Conservation (phyloP, 2,329 filamentous ascomycete genomes). For the Chrysosporium keratinophilum region DNA sequence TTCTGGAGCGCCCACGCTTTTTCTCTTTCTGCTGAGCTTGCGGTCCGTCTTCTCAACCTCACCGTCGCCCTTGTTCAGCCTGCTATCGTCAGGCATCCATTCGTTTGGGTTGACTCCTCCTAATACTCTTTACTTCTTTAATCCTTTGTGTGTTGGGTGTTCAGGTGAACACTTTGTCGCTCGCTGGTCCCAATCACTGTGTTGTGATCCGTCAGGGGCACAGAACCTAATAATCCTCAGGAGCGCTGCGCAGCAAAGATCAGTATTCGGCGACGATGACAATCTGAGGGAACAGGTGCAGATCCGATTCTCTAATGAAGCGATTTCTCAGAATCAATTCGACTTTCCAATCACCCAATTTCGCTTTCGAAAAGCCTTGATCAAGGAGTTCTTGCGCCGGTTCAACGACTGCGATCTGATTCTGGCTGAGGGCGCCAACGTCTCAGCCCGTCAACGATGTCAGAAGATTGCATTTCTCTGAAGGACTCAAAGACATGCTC, state of each 20-base stretch:
- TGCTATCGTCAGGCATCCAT: not conserved
- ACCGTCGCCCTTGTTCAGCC: not conserved
- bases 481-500: conserved; percentile 59
- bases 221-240: not conserved
- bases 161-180: conserved; percentile 5
- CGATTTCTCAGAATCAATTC: not conserved
- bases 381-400: not conserved
- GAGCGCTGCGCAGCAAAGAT: not conserved
- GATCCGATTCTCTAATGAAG: not conserved
- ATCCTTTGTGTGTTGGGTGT: conserved; percentile 10
- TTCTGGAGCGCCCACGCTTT: not conserved
- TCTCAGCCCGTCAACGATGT: conserved; percentile 22
- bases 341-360: conserved; percentile 5
- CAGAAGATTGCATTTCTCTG: conserved; percentile 53
- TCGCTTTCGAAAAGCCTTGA: not conserved
- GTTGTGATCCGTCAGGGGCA: conserved; percentile 9
- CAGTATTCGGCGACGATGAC: not conserved
- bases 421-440: not conserved
- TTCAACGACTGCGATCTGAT: not conserved
- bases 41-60: not conserved
- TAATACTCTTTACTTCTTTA: conserved; percentile 12
- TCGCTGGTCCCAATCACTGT: conserved; percentile 9
- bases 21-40: not conserved
- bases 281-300: not conserved
- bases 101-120: conserved; percentile 3